Base-by-base conservation (phyloP, 2,329 filamentous ascomycete species). In the Thelonectria discophora region DNA sequence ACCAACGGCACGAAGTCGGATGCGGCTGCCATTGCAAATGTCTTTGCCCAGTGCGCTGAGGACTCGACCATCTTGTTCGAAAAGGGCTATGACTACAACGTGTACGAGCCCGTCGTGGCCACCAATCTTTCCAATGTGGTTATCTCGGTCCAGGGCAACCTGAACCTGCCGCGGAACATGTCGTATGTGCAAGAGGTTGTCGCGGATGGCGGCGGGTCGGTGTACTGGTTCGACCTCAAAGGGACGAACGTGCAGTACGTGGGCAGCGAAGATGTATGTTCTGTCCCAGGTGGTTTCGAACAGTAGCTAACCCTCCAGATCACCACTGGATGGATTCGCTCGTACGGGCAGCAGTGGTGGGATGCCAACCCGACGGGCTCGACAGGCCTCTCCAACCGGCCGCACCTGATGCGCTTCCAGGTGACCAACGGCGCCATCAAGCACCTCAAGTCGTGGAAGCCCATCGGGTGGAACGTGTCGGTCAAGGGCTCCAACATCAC, bases 401-500 rank as follows among this genome's bases (percentile, higher is more conserved):
- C 58, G 37, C 58, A 55, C 13, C 15, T 60, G 50, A 60, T 60
- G 40, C 52, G 58, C 21, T 60, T 60, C 47, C 58, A 60, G 52
- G 58, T 52, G 12, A 55, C 58, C 30, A 60, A 60, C 13, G 58
- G 58, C n/a, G 47, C 47, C 9, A 55, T 60, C 58, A 60, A 55
- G 47, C 47, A 60, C 40, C 37, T 60, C 30, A 60, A 60, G 58
- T 60, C 58, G 5, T 60, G 58, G 58, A 60, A 60, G 15, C 58
- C 58, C 47, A 60, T 60, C 17, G 58, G 58, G 13, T 60, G 58
- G 58, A 60, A 60, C 47, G 45, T 60, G 9, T 45, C 58, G 12
- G 52, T 60, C 52, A 60, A 56, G 52, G 58, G 58, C 15, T 60
- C 58, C 58, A 60, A 60, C 52, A 60, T 60, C 21, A 18, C 46